Evolutionary conservation across 192 early-diverging fungal genomes (phyloP), one percentile per base, ranked within the genome.

Genomic region (Gryganskiella cystojenkinii): DNA sequence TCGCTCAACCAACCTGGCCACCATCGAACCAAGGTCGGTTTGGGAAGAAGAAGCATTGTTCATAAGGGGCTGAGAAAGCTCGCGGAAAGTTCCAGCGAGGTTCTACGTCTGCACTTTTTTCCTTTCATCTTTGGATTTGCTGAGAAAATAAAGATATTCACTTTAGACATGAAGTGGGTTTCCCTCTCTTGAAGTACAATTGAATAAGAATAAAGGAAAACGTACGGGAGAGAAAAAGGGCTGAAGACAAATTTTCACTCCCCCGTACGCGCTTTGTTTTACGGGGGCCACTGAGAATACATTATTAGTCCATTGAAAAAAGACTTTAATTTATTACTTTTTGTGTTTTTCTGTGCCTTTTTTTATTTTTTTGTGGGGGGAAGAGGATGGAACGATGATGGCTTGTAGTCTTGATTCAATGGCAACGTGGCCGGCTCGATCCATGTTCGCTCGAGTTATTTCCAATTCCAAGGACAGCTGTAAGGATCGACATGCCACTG

Each of bases 81-180:
- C 55, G 55, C 55, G 33, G 55, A 56, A 56, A 56, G 55, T 56
- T 56, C 55, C 55, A 56, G 55, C 31, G 55, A 37, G 52, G 52
- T 30, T 54, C 52, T 2, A 54, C 52, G 52, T 30, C 35, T 42
- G 56, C 34, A 42, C 35, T 57, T 57, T 40, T 57, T 57, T 40
- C n/a, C 9, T 40, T 22, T 40, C 42, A 24, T 27, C 3, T 53
- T 53, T 30, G 28, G n/a, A n/a, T n/a, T n/a, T n/a, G n/a, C n/a
- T n/a, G n/a, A n/a, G n/a, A n/a, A n/a, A n/a, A n/a, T n/a, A 57
- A 57, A 57, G 34, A 57, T 42, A 33, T 19, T 22, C 56, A 40
- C 35, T 33, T 57, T 54, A 54, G 28, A 54, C 52, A 54, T 54
- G 52, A 30, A 54, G 28, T 31, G 28, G 13, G 28, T 54, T 54